Percentiles rank a stretch among this genome's conserved stretches.
Evolutionary conservation across 73 alveolate genomes (phyloP).

Genomic region (Paramecium octaurelia): DNA sequence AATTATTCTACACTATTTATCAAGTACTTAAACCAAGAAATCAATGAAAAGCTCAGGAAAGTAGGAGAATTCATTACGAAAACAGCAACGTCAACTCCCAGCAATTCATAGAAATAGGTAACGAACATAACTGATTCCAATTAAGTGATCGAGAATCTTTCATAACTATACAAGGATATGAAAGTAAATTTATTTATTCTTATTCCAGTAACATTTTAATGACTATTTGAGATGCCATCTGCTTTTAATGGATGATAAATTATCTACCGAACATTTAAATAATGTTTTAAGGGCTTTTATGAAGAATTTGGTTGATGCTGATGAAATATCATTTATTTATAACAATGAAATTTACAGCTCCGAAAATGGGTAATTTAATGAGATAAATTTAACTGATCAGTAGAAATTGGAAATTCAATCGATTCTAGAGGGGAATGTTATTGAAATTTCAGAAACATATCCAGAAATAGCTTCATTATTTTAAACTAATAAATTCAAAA

Average conservation of each 20-base stretch:
- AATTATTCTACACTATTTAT: background rate
- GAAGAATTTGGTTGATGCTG: slow-evolving; percentile 39
- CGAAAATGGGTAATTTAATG: background rate
- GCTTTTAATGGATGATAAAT: slow-evolving; percentile 22
- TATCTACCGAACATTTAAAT: background rate
- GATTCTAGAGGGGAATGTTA: background rate
- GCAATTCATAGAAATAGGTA: background rate
- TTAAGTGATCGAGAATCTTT: background rate
- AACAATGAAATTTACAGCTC: background rate
- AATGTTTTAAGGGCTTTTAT: background rate
- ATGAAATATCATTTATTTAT: background rate
- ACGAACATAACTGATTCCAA: background rate
- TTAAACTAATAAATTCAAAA: background rate
- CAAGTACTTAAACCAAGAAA: background rate
- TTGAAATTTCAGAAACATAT: background rate
- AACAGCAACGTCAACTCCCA: slow-evolving; percentile 24
- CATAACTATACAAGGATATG: background rate
- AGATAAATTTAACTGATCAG: background rate
- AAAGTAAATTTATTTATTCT: background rate
- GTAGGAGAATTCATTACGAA: background rate
- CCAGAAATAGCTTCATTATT: background rate
- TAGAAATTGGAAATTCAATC: background rate
- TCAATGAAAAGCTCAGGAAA: background rate
- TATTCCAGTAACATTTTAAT: background rate
- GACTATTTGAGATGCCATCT: slow-evolving; percentile 29